Percentiles rank a stretch among this genome's conserved stretches.
These are phyloP conservation scores for Coemansia asiatica DNA, from an alignment of 192 early-diverging fungal species.

Conservation along the genomic window DNA sequence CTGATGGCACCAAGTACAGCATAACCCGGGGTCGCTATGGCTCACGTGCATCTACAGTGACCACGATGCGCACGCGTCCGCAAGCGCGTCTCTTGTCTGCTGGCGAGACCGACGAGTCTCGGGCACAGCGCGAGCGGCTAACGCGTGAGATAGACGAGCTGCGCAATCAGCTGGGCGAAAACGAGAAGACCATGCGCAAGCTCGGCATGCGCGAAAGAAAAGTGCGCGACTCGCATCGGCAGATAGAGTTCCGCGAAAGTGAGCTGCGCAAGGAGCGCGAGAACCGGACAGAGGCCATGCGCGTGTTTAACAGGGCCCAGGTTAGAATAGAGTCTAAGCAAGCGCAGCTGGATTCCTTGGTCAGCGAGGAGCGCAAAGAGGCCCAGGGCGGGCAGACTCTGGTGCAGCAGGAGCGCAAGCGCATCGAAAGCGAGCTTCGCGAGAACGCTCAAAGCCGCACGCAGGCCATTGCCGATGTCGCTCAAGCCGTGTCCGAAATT, in stretches of 20 bases:
- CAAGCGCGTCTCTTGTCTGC: slow-evolving; percentile 29
- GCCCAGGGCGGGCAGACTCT: neutral
- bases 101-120: slow-evolving; percentile 44
- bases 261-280: slow-evolving; percentile 26
- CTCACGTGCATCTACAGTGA: slow-evolving; percentile 32
- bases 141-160: slow-evolving; percentile 23
- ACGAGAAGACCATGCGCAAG: slow-evolving; percentile 35
- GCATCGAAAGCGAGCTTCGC: slow-evolving; percentile 9
- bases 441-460: slow-evolving; percentile 30
- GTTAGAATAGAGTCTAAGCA: slow-evolving; percentile 29
- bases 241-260: slow-evolving; percentile 28
- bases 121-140: slow-evolving; percentile 22
- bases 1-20: slow-evolving; percentile 33
- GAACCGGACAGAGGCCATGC: slow-evolving; percentile 6
- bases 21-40: slow-evolving; percentile 47
- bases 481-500: neutral
- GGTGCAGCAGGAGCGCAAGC: slow-evolving; percentile 12
- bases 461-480: slow-evolving; percentile 8
- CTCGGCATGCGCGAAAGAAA: slow-evolving; percentile 25
- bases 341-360: slow-evolving; percentile 25
- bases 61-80: slow-evolving; percentile 20
- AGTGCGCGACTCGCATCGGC: slow-evolving; percentile 30
- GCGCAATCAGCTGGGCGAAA: slow-evolving; percentile 21
- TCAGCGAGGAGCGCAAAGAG: slow-evolving; percentile 23
- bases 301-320: slow-evolving; percentile 22